Percentiles rank a stretch among this genome's conserved stretches.
phyloP scores from a whole-genome alignment of 2,329 filamentous ascomycete species.

The Clarireedia hainanense region DNA sequence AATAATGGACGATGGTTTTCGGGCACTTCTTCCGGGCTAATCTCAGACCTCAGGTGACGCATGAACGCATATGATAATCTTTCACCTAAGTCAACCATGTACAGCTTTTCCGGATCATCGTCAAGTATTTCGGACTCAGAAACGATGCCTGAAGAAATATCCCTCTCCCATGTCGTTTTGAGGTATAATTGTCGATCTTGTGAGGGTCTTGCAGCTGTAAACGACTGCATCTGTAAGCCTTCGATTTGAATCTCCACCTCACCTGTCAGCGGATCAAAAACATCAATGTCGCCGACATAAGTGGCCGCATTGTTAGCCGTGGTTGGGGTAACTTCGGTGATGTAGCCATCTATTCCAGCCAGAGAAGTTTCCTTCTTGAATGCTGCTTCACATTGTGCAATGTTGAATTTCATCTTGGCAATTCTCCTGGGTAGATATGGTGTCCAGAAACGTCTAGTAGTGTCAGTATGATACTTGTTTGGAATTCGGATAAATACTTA shows the following conservation, averaged over 20 bases:
- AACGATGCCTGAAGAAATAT: conserved; percentile 13
- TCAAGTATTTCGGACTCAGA: conserved; percentile 9
- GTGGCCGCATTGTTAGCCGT: background rate
- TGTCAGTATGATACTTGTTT: too few relatives aligned
- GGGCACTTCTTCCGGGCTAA: background rate
- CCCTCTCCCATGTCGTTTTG: conserved; percentile 13
- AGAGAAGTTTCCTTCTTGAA: background rate
- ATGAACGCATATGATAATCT: conserved; percentile 6
- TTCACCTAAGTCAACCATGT: conserved; percentile 11
- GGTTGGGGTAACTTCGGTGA: conserved; percentile 1
- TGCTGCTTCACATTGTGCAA: conserved; percentile 7
- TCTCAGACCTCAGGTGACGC: conserved; percentile 1
- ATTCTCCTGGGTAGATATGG: conserved; percentile 20
- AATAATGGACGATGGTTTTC: conserved; percentile 4
- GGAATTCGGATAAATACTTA: too few relatives aligned
- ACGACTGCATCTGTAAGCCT: conserved; percentile 14
- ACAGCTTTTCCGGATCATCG: conserved; percentile 10
- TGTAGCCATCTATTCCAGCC: conserved; percentile 5
- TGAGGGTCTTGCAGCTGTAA: conserved; percentile 15
- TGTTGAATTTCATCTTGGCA: conserved; percentile 18
- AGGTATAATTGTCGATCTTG: conserved; percentile 20
- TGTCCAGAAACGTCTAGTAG: conserved; percentile 9
- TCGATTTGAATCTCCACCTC: conserved; percentile 19
- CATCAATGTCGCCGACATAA: conserved; percentile 1
- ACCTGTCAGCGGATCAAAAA: background rate